phyloP scores from a whole-genome alignment of 257 asterid genomes.

The Eustoma russellianum region DNA sequence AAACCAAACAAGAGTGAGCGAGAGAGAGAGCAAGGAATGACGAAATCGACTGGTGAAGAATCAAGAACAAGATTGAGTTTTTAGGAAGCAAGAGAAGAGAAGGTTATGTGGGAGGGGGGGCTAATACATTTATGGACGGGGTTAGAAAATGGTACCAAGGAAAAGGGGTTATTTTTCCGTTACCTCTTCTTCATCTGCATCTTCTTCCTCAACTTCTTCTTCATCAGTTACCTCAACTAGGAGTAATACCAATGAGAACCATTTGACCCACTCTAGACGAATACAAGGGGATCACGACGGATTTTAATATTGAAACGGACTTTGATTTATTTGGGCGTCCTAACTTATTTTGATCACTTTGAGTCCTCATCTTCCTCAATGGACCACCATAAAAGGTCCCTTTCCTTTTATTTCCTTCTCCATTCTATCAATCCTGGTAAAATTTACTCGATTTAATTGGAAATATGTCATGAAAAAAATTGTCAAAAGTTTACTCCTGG shows the following conservation, averaged over 20 bases:
- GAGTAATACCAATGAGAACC: conserved; percentile 21
- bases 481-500: no score
- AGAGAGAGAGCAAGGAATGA: conserved; percentile 17
- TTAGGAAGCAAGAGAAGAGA: conserved; percentile 19
- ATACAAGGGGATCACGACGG: conserved; percentile 1
- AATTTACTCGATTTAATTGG: not conserved
- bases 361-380: conserved; percentile 29
- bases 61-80: conserved; percentile 28
- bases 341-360: conserved; percentile 46
- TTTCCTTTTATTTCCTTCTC: not conserved
- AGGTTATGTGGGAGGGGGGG: conserved; percentile 31
- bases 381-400: conserved; percentile 76
- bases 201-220: not conserved
- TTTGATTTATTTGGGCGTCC: conserved; percentile 63
- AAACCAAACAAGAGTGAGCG: conserved; percentile 11
- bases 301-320: conserved; percentile 25
- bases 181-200: not conserved
- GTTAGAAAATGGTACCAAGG: conserved; percentile 80
- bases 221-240: conserved; percentile 18
- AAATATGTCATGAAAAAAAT: no score
- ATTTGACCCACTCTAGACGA: conserved; percentile 10
- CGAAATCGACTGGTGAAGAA: conserved; percentile 33
- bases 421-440: conserved; percentile 4
- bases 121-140: conserved; percentile 82
- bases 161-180: conserved; percentile 13